Evolutionary conservation across 2,329 filamentous ascomycete species (phyloP), one percentile per base, ranked within the genome.

Genomic region (Fusarium xyrophilum): DNA sequence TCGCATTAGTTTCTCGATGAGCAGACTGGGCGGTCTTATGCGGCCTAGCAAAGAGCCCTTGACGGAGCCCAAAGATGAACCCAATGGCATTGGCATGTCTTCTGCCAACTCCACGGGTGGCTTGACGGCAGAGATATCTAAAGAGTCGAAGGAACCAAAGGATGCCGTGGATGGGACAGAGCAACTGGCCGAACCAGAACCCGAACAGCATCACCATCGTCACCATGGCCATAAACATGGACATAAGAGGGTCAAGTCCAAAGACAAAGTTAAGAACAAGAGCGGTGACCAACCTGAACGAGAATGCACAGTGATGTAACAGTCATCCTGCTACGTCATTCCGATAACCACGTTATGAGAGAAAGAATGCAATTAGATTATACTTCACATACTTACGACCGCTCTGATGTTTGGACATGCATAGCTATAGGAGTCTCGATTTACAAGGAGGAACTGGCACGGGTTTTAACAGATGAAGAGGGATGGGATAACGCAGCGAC

Each of bases 1-100:
- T 19, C 82, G 88, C 7, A 83, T 88, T 58, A 88, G 85, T 71
- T 79, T 84, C 21, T 86, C 84, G 5, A 87, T 89, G 75, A 84
- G 82, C 19, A 83, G 85, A n/a, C 76, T 88, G 7, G 83, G 83
- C 13, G 82, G 83, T 0, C 80, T 87, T 10, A 82, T 84, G 70
- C 83, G 82, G 52, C 71, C 81, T 12, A 86, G 84, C 77, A 85
- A 81, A 71, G 86, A 88, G 61, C 80, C 57, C 30, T 35, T 67
- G 35, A 23, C 40, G 19, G 67, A 69, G 11, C 67, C 75, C 14
- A 71, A 59, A 44, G 60, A 63, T 12, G 78, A 79, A 19, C 60
- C 64, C 19, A 74, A 69, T 40, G 59, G 55, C 13, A 52, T 76
- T 9, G 76, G 66, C 17, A 68, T 72, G 46, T 74, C 74, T 8